Conservation (phyloP, 2,329 filamentous ascomycete species). For the Pseudogymnoascus sp. region DNA sequence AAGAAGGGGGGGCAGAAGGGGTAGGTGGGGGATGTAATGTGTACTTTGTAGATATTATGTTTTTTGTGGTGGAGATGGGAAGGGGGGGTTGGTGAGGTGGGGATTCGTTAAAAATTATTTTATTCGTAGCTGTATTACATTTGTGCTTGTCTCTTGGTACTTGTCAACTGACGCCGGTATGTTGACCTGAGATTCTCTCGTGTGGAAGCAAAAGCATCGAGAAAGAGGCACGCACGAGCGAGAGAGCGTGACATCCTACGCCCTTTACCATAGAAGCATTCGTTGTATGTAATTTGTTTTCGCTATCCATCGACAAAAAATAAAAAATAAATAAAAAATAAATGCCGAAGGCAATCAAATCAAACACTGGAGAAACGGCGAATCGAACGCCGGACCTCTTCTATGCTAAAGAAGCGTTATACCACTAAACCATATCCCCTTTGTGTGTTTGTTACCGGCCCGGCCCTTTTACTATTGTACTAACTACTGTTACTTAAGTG, state of each 20-base stretch:
- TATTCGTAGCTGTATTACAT: not conserved
- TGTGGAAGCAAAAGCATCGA: not conserved
- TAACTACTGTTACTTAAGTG: too few relatives aligned
- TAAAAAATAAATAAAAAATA: too few relatives aligned
- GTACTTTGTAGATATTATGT: not conserved
- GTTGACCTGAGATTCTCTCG: not conserved
- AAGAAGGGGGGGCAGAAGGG: constrained; percentile 51
- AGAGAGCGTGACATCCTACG: not conserved
- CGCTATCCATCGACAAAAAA: too few relatives aligned
- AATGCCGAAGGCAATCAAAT: too few relatives aligned
- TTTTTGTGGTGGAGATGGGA: not conserved
- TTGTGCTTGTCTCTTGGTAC: not conserved
- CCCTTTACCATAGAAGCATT: not conserved
- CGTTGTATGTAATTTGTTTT: too few relatives aligned
- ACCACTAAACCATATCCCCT: constrained; percentile 8
- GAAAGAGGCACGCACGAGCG: not conserved
- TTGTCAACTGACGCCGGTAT: not conserved
- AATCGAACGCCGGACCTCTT: constrained; percentile 8
- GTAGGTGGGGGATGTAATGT: not conserved
- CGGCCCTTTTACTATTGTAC: too few relatives aligned
- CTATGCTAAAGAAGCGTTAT: constrained; percentile 8
- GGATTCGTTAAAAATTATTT: not conserved
- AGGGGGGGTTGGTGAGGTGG: not conserved
- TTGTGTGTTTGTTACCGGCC: not conserved
- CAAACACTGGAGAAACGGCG: not conserved